Evolutionary conservation across 2,329 filamentous ascomycete species (phyloP), one percentile per base, ranked within the genome.

Genomic region (Leptosphaerulina australis): DNA sequence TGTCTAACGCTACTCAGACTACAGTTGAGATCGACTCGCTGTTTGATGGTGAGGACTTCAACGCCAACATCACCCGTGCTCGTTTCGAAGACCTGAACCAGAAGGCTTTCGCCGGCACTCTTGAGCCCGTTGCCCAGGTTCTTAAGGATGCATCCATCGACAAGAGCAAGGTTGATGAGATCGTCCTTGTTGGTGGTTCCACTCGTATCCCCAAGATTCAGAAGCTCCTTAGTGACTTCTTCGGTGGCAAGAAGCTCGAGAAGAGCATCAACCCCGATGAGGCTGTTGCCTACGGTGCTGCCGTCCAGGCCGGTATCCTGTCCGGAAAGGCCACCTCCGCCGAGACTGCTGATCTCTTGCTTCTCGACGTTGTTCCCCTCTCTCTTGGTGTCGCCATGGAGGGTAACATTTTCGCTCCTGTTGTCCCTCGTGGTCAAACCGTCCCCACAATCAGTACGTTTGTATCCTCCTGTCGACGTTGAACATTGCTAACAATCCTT

Each of bases 211-310:
- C 94, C 73, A 87, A 88, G 77, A 96, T 99, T 77, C 94, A 99
- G 88, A 97, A 97, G 86, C 88, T 99, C 64, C 87, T 99, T 65
- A 92, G 88, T 81, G 94, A 99, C 80, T 97, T 92, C 86, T 99
- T 99, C 82, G 90, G 95, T 76, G 92, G 92, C 80, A 99, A 99
- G 91, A 97, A 99, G 88, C 90, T 97, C 65, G 93, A 97, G 86
- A 97, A 97, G 81, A 94, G 90, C 83, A 97, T 97, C 83, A 99
- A 99, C 86, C 94, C 94, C 70, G 94, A 99, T 75, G 94, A 99
- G 84, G 94, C 94, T 67, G 94, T 99, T 72, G 94, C 94, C 69
- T 97, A 97, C 80, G 94, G 94, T 87, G 94, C 94, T 63, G 94
- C 94, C 68, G 93, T 99, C 58, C 94, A 99, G 83, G 94, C 94